These are phyloP conservation scores for Blastobotrys aristatus DNA, from an alignment of 1,139 yeast genomes.

Conservation along the genomic window DNA sequence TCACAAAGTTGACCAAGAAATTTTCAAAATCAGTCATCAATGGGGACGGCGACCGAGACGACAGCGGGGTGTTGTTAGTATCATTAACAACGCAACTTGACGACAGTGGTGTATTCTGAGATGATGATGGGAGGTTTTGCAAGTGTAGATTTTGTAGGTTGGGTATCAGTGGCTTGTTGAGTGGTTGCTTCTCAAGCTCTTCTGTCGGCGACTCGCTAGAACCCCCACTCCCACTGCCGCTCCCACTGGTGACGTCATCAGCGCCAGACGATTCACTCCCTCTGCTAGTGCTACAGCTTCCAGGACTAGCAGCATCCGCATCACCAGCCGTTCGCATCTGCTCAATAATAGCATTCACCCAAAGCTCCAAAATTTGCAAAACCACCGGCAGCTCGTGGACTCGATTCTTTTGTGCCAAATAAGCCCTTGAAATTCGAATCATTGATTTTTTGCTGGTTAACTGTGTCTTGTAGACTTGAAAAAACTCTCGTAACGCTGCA, in stretches of 20 bases:
- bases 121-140: neutral
- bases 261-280: neutral
- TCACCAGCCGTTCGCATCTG: neutral
- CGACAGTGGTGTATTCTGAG: neutral
- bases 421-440: conserved; percentile 13
- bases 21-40: conserved; percentile 6
- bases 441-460: conserved; percentile 14
- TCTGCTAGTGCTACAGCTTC: neutral
- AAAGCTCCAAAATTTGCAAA: conserved; percentile 14
- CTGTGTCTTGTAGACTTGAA: conserved; percentile 10
- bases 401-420: conserved; percentile 11
- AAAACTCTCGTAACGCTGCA: conserved; percentile 10
- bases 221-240: neutral
- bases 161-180: no score
- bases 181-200: neutral
- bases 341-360: conserved; percentile 14
- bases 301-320: no score
- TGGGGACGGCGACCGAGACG: neutral
- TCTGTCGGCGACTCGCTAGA: neutral
- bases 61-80: neutral
- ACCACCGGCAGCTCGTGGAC: conserved; percentile 13
- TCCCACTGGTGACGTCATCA: neutral
- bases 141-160: neutral
- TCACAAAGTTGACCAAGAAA: conserved; percentile 10
- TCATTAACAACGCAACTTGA: neutral